Conservation (phyloP, 768 basidiomycete species). For the Russula foetens region DNA sequence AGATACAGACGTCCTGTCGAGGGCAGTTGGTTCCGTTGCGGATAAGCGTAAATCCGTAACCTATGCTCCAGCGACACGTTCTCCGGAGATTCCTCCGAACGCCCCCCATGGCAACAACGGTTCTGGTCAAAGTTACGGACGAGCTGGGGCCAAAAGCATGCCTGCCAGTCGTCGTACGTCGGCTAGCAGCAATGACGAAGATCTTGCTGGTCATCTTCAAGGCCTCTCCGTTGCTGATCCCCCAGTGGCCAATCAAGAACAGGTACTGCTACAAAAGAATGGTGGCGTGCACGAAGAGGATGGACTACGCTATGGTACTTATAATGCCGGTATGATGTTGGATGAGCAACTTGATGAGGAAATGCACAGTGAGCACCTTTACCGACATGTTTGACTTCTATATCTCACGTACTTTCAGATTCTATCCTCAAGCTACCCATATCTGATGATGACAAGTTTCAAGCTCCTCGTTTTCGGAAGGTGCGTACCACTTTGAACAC, state of each 20-base stretch:
- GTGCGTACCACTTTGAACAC: slow-evolving; percentile 31
- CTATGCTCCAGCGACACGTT: slow-evolving; percentile 70
- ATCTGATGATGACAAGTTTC: slow-evolving; percentile 84
- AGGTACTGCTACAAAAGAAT: slow-evolving; percentile 45
- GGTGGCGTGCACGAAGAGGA: slow-evolving; percentile 53
- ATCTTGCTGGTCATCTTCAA: slow-evolving; percentile 68
- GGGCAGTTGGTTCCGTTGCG: slow-evolving; percentile 55
- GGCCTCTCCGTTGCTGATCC: slow-evolving; percentile 61
- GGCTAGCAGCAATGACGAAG: slow-evolving; percentile 80
- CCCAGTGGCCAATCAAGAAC: slow-evolving; percentile 43
- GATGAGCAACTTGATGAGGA: slow-evolving; percentile 92
- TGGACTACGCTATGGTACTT: slow-evolving; percentile 49
- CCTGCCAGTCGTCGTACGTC: slow-evolving; percentile 86
- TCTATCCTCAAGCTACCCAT: slow-evolving; percentile 84
- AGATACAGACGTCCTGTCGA: slow-evolving; percentile 56
- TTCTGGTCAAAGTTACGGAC: slow-evolving; percentile 44
- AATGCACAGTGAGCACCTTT: slow-evolving; percentile 69
- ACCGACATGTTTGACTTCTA: background rate
- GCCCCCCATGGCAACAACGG: slow-evolving; percentile 31
- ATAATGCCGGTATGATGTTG: slow-evolving; percentile 83
- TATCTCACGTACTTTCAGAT: slow-evolving; percentile 37
- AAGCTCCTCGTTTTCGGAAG: slow-evolving; percentile 53
- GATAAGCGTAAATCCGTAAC: slow-evolving; percentile 87
- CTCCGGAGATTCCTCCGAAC: slow-evolving; percentile 45
- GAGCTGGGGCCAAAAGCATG: slow-evolving; percentile 84